Base-by-base conservation (phyloP, 1,284 basidiomycete species). In the Apiotrichum veenhuisii region DNA sequence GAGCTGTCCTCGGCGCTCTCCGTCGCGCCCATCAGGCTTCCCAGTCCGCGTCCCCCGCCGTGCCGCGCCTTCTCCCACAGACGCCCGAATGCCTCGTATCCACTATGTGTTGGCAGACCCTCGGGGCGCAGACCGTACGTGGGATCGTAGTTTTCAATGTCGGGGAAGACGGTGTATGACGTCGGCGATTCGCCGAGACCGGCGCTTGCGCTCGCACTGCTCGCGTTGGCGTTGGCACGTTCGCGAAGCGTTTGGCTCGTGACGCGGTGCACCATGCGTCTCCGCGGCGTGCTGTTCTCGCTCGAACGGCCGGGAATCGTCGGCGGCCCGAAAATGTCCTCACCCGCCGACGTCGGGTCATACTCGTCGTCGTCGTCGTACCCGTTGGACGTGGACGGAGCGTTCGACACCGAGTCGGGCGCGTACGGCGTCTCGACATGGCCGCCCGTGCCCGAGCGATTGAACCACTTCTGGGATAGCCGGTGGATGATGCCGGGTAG, bases 61-160 rank as follows among this genome's bases (percentile, higher is more conserved):
- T 82, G 36, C 71, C 84, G 49, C 83, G 86, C 72, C 82, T 91
- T 68, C 53, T 82, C 62, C 87, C 85, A 75, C 27, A 76, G 55
- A n/a, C 71, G 54, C 11, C 74, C 76, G 57, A 76, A 75, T 14
- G 70, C 72, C 54, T 77, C 76, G 54, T 77, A 74, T 1, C 76
- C 74, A 23, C 68, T 71, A 59, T 77, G 72, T 18, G 75, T 74
- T 3, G 91, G 91, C 7, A 94, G 80, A 14, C 88, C 87, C 68
- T 94, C 91, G 0, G 91, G 89, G 17, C 94, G 86, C n/a, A 97
- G 80, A n/a, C 94, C 94, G 69, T 98, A 97, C 0, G 94, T 97
- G 0, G 93, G 94, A 69, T 98, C 94, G 74, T 91, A 96, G 61
- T 88, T 85, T 75, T 95, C 93, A 41, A 93, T 83, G 54, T 94